phyloP scores from a whole-genome alignment of 169 alveolate species.

The Cyclospora cayetanensis region DNA sequence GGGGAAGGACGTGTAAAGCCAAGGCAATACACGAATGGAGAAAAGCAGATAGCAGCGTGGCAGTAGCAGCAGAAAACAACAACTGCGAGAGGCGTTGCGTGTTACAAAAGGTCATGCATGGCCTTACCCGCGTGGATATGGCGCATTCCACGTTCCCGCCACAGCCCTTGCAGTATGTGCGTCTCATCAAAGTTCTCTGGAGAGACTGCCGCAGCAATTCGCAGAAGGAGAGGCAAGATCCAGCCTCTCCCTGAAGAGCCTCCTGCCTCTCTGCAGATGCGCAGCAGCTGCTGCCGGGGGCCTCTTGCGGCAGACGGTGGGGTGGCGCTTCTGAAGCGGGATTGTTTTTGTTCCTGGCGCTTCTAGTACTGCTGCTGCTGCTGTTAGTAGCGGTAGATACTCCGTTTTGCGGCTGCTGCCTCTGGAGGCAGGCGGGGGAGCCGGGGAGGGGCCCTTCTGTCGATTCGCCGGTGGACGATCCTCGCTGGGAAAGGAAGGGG shows the following conservation, averaged over 20 bases:
- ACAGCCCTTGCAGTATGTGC: conserved; percentile 18
- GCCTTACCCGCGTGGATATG: neutral
- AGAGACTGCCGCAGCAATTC: neutral
- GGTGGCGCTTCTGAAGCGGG: neutral
- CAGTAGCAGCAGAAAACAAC: neutral
- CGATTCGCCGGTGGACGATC: neutral
- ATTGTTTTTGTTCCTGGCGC: neutral
- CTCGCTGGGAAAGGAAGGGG: neutral
- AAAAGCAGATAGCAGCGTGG: neutral
- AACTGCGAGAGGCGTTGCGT: too few relatives aligned
- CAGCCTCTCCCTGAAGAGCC: neutral
- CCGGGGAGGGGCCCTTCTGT: neutral
- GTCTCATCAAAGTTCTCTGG: neutral
- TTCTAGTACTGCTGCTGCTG: neutral
- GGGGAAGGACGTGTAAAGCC: neutral
- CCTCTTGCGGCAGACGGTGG: neutral
- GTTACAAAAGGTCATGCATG: too few relatives aligned
- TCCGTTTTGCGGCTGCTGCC: conserved; percentile 18
- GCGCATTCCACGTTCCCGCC: neutral
- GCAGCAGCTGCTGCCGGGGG: neutral
- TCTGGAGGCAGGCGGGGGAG: neutral
- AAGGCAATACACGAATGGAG: neutral
- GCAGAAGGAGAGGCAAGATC: neutral
- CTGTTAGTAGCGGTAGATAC: neutral
- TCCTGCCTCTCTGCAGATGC: neutral